Conservation (phyloP, 2,329 filamentous ascomycete species). For the Monascus ruber region DNA sequence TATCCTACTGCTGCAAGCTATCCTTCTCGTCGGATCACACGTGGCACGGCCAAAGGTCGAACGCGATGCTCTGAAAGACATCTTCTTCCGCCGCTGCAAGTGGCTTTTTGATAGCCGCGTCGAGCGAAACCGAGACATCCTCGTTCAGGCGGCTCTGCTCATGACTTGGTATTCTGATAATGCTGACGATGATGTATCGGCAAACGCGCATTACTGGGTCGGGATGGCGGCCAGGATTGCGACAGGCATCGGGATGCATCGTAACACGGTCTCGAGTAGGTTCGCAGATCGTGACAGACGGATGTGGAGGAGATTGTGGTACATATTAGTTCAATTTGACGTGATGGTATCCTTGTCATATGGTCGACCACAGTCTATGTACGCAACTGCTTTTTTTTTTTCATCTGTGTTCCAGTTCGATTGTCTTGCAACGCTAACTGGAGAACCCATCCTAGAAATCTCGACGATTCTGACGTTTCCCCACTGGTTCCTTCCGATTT, state of each 20-base stretch:
- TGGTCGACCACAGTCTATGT: conserved; percentile 43
- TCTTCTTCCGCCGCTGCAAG: conserved; percentile 44
- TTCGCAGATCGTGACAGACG: conserved; percentile 31
- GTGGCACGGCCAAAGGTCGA: conserved; percentile 31
- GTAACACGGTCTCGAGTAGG: conserved; percentile 29
- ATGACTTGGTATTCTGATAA: conserved; percentile 45
- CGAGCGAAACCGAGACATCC: conserved; percentile 42
- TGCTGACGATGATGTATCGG: conserved; percentile 43
- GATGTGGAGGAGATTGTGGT: conserved; percentile 35
- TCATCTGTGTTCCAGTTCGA: background rate
- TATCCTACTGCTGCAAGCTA: conserved; percentile 40
- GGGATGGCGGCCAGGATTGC: conserved; percentile 43
- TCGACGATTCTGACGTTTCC: conserved; percentile 42
- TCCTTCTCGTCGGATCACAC: conserved; percentile 43
- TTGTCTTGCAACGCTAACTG: conserved; percentile 1
- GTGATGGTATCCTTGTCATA: conserved; percentile 35
- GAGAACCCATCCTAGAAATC: conserved; percentile 19
- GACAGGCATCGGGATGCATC: conserved; percentile 44
- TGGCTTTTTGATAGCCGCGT: conserved; percentile 43
- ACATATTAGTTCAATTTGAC: conserved; percentile 34
- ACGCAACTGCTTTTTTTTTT: conserved; percentile 6
- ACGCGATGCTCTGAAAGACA: conserved; percentile 35
- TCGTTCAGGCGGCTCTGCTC: conserved; percentile 45
- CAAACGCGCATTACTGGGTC: conserved; percentile 44
- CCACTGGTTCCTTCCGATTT: conserved; percentile 36